Conservation (phyloP, 805 yeast species). For the Cyberlindnera maritima region DNA sequence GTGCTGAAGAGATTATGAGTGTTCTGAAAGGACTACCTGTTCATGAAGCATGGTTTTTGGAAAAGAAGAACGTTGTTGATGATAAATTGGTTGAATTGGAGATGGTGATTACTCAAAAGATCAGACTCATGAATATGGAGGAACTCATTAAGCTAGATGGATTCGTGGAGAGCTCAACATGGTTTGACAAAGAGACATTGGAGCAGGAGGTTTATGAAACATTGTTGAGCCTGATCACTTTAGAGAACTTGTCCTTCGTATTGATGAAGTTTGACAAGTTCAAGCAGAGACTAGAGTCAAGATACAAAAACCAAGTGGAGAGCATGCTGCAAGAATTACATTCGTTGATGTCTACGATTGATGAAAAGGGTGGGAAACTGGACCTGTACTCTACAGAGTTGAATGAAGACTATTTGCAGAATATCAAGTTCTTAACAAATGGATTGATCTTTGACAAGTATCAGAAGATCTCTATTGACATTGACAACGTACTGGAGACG, state of each 20-base stretch:
- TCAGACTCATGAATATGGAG: conserved; percentile 2
- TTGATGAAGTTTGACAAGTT: conserved; percentile 10
- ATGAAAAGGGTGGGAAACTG: conserved; percentile 9
- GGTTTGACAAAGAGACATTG: conserved; percentile 9
- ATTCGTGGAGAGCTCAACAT: conserved; percentile 6
- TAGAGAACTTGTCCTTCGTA: conserved; percentile 12
- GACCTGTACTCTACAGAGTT: conserved; percentile 15
- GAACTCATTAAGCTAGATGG: conserved; percentile 6
- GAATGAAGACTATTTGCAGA: conserved; percentile 14
- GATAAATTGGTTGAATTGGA: conserved; percentile 15
- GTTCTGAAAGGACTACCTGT: conserved; percentile 9
- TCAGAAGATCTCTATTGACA: conserved; percentile 10
- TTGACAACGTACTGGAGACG: background rate
- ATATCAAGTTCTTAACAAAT: conserved; percentile 17
- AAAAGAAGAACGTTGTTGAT: conserved; percentile 6
- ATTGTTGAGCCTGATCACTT: conserved; percentile 1
- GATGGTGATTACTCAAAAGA: conserved; percentile 10
- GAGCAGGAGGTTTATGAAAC: conserved; percentile 7
- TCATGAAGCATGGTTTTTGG: conserved; percentile 12
- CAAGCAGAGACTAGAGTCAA: background rate
- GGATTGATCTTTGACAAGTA: conserved; percentile 17
- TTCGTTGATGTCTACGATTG: background rate
- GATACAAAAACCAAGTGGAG: conserved; percentile 2
- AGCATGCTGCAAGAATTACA: background rate
- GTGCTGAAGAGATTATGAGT: conserved; percentile 2